Evolutionary conservation across 2,329 filamentous ascomycete species (phyloP).

Genomic region (Lachnellula occidentalis): DNA sequence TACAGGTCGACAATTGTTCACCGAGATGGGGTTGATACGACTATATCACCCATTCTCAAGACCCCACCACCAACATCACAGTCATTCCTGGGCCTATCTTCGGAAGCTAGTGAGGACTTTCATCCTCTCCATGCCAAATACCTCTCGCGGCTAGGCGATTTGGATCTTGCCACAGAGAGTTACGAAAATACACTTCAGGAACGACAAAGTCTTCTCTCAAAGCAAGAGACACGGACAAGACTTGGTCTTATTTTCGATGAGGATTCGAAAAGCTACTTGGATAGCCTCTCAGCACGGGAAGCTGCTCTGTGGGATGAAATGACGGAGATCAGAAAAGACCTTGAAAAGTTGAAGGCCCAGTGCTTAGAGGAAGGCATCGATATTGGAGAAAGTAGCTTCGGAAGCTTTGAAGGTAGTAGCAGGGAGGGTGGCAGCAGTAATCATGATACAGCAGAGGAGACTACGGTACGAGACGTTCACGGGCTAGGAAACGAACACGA

Average conservation of each 20-base stretch:
- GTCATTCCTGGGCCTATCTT: neutral
- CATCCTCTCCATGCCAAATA: slow-evolving; percentile 10
- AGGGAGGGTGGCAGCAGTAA: neutral
- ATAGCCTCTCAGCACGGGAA: slow-evolving; percentile 1
- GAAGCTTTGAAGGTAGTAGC: neutral
- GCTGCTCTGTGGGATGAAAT: slow-evolving; percentile 5
- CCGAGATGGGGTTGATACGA: too few relatives aligned
- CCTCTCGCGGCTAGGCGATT: slow-evolving; percentile 13
- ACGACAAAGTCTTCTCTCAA: neutral
- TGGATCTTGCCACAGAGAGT: slow-evolving; percentile 14
- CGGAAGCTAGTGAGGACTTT: slow-evolving; percentile 1
- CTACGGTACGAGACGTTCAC: neutral
- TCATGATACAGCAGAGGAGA: neutral
- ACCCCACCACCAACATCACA: neutral
- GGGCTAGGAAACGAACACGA: neutral
- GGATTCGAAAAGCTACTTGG: neutral
- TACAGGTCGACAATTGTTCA: neutral
- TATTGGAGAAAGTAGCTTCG: neutral
- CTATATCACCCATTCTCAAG: neutral
- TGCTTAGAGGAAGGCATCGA: slow-evolving; percentile 13
- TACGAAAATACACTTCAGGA: slow-evolving; percentile 6
- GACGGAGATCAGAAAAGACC: slow-evolving; percentile 1
- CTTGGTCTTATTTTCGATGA: neutral
- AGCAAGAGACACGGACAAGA: neutral
- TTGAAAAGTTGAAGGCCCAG: slow-evolving; percentile 3